phyloP scores from a whole-genome alignment of 345 rosid species.

The Sapria himalayana region DNA sequence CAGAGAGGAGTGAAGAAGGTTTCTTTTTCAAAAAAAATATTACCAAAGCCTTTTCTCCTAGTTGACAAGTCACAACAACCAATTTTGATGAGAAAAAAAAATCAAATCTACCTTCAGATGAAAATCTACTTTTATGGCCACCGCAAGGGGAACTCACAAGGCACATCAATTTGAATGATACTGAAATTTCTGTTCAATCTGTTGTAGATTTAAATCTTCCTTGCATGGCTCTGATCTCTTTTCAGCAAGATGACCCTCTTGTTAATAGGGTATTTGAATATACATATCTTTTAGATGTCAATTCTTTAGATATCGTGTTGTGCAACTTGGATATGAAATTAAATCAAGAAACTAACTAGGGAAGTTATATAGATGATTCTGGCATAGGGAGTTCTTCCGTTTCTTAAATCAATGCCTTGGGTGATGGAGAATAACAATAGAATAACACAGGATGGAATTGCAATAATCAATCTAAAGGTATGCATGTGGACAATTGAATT shows the following conservation, averaged over 20 bases:
- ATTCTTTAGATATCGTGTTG: not conserved
- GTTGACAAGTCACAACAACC: conserved; percentile 20
- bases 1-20: conserved; percentile 27
- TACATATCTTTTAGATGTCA: not conserved
- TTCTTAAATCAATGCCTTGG: conserved; percentile 57
- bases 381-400: conserved; percentile 39
- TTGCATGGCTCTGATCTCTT: conserved; percentile 25
- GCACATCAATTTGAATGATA: conserved; percentile 28
- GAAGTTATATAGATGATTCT: not conserved
- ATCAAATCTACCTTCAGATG: conserved; percentile 18
- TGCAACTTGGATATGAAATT: too few species aligned
- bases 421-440: conserved; percentile 30
- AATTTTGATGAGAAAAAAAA: conserved; percentile 19
- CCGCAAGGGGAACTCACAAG: conserved; percentile 29
- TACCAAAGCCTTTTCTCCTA: conserved; percentile 17
- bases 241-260: conserved; percentile 18
- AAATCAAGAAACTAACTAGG: too few species aligned
- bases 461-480: conserved; percentile 46
- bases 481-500: too few species aligned
- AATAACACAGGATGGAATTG: conserved; percentile 23
- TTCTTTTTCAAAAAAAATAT: conserved; percentile 25
- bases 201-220: conserved; percentile 38
- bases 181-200: conserved; percentile 24
- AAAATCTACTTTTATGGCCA: conserved; percentile 32
- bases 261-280: conserved; percentile 22